Conservation (phyloP, 2,329 filamentous ascomycete species). For the Monosporascus sp. region DNA sequence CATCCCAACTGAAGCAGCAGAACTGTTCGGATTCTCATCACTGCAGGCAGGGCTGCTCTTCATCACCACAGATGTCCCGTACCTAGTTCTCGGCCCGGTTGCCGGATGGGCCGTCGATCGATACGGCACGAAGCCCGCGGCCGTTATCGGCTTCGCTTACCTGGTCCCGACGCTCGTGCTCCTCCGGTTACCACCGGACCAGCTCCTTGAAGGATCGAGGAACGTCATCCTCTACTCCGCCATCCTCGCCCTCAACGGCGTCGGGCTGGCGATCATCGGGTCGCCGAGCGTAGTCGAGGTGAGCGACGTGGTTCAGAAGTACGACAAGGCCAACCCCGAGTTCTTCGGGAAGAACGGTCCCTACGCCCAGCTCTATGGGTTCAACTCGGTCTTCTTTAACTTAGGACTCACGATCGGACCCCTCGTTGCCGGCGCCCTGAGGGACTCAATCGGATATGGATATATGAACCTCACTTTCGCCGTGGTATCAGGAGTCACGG, state of each 20-base stretch:
- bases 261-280: constrained; percentile 48
- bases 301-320: constrained; percentile 48
- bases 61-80: constrained; percentile 30
- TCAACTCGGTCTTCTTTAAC: constrained; percentile 60
- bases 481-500: constrained; percentile 37
- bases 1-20: constrained; percentile 30
- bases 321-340: constrained; percentile 47
- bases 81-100: constrained; percentile 28
- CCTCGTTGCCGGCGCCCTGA: constrained; percentile 46
- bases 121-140: constrained; percentile 28
- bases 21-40: constrained; percentile 31
- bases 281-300: constrained; percentile 53
- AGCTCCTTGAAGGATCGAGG: constrained; percentile 14
- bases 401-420: constrained; percentile 56
- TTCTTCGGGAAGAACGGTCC: constrained; percentile 52
- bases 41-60: constrained; percentile 32
- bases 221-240: constrained; percentile 21
- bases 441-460: constrained; percentile 48
- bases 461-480: constrained; percentile 52
- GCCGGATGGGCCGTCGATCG: constrained; percentile 32
- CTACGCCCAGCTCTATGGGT: constrained; percentile 60
- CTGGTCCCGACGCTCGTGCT: constrained; percentile 55
- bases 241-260: constrained; percentile 37
- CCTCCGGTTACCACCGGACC: constrained; percentile 50
- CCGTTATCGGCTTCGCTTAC: constrained; percentile 41